These are phyloP conservation scores for Emericellopsis cladophorae DNA, from an alignment of 2,329 filamentous ascomycete genomes.

Conservation along the genomic window DNA sequence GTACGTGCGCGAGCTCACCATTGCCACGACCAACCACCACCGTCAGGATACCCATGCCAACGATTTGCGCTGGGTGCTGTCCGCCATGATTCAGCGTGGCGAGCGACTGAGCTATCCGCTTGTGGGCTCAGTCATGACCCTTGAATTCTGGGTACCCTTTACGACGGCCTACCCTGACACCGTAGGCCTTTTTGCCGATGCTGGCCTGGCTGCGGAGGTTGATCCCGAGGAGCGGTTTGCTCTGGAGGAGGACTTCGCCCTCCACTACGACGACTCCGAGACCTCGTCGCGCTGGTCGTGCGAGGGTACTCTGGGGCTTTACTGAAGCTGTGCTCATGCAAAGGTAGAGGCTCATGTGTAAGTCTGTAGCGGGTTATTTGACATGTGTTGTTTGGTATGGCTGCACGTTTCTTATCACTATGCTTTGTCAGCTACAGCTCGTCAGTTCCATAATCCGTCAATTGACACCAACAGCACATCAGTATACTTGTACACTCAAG, in stretches of 20 bases:
- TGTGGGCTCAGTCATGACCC: constrained; percentile 7
- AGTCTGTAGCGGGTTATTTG: too few species aligned
- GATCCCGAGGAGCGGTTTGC: neutral
- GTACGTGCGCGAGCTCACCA: constrained; percentile 15
- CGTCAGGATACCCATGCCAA: constrained; percentile 4
- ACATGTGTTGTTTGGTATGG: too few species aligned
- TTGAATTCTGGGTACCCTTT: constrained; percentile 18
- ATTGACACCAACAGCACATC: too few species aligned
- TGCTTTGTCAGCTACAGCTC: too few species aligned
- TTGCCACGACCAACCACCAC: too few species aligned
- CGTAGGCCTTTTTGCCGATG: constrained; percentile 13
- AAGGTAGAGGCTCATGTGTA: too few species aligned
- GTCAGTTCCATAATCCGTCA: too few species aligned
- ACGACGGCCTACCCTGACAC: constrained; percentile 14
- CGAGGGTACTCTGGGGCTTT: neutral
- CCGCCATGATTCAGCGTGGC: constrained; percentile 5
- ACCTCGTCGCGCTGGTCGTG: neutral
- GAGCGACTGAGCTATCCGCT: constrained; percentile 6
- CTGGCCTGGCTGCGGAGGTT: constrained; percentile 12
- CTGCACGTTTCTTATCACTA: too few species aligned
- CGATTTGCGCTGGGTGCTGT: constrained; percentile 21
- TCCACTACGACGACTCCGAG: neutral
- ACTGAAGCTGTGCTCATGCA: too few species aligned
- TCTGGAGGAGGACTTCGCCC: neutral
- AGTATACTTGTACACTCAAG: too few species aligned